phyloP scores from a whole-genome alignment of 441 rosid genomes.

The Bocquillonia castaneifolia region DNA sequence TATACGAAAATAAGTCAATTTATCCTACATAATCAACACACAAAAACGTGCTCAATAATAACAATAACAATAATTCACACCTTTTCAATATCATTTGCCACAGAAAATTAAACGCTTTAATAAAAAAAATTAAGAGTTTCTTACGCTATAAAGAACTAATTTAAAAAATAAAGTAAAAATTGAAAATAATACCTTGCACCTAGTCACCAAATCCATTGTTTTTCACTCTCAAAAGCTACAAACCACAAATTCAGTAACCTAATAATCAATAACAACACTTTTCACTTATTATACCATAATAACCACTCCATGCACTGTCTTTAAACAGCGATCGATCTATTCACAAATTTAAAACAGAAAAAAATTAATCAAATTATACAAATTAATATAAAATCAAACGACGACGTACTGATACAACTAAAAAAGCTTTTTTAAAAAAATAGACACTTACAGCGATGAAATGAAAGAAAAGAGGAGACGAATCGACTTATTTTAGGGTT shows the following conservation, averaged over 20 bases:
- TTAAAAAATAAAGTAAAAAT: background rate
- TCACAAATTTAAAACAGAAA: conserved; percentile 14
- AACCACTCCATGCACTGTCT: conserved; percentile 24
- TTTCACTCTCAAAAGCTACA: conserved; percentile 20
- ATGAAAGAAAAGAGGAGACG: conserved; percentile 5
- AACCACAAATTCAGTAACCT: conserved; percentile 18
- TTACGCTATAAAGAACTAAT: background rate
- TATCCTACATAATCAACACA: conserved; percentile 49
- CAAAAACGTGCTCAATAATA: background rate
- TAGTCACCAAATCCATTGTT: conserved; percentile 72
- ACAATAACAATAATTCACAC: too few relatives aligned
- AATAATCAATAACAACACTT: conserved; percentile 28
- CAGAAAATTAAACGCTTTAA: too few relatives aligned
- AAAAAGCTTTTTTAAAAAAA: background rate
- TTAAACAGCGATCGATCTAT: conserved; percentile 41
- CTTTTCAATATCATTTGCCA: too few relatives aligned
- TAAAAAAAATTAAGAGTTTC: too few relatives aligned
- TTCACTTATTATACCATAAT: conserved; percentile 27
- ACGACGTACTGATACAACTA: too few relatives aligned
- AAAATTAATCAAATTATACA: conserved; percentile 7
- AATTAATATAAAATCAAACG: background rate
- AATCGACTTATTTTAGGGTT: conserved; percentile 18
- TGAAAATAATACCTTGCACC: conserved; percentile 59
- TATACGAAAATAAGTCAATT: conserved; percentile 75
- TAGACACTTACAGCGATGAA: conserved; percentile 23